Percentiles rank a stretch among this genome's conserved stretches.
These are phyloP conservation scores for Podospora australis DNA, from an alignment of 495 filamentous ascomycete genomes.

Conservation along the genomic window DNA sequence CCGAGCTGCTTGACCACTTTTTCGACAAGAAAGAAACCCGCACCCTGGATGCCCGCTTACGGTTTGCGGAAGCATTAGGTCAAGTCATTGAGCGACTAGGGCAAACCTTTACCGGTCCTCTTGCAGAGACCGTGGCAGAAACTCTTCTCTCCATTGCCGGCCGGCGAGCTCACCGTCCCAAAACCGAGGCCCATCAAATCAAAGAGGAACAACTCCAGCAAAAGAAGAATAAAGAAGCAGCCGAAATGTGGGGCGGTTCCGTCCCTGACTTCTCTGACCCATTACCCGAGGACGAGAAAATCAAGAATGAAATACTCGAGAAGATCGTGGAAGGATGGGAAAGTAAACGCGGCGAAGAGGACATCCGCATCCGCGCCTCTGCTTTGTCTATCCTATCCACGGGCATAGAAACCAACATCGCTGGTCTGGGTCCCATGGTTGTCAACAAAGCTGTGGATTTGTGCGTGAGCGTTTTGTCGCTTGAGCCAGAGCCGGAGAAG, in stretches of 20 bases:
- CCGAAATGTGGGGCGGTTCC: slow-evolving; percentile 49
- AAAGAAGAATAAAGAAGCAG: slow-evolving; percentile 42
- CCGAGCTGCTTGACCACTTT: slow-evolving; percentile 63
- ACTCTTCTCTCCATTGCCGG: slow-evolving; percentile 62
- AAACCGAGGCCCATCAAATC: slow-evolving; percentile 44
- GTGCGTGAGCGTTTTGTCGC: slow-evolving; percentile 55
- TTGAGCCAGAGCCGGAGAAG: slow-evolving; percentile 57
- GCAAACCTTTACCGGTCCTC: slow-evolving; percentile 53
- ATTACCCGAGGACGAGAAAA: slow-evolving; percentile 38
- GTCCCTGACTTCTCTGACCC: slow-evolving; percentile 43
- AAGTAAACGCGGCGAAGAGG: slow-evolving; percentile 60
- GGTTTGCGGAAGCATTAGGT: slow-evolving; percentile 66
- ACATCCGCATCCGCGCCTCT: slow-evolving; percentile 70
- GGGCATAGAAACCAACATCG: slow-evolving; percentile 60
- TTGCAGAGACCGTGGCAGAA: slow-evolving; percentile 49
- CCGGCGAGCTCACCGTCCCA: slow-evolving; percentile 52
- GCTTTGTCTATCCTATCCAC: slow-evolving; percentile 66
- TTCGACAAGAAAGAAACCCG: slow-evolving; percentile 54
- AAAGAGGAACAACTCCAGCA: slow-evolving; percentile 40
- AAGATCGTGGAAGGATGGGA: slow-evolving; percentile 72
- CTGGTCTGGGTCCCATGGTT: slow-evolving; percentile 49
- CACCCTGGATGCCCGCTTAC: slow-evolving; percentile 59
- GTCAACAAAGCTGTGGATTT: slow-evolving; percentile 59
- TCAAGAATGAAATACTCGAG: slow-evolving; percentile 49
- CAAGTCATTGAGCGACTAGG: slow-evolving; percentile 63